phyloP scores from a whole-genome alignment of 2,329 filamentous ascomycete species.

The Neonectria coccinea region DNA sequence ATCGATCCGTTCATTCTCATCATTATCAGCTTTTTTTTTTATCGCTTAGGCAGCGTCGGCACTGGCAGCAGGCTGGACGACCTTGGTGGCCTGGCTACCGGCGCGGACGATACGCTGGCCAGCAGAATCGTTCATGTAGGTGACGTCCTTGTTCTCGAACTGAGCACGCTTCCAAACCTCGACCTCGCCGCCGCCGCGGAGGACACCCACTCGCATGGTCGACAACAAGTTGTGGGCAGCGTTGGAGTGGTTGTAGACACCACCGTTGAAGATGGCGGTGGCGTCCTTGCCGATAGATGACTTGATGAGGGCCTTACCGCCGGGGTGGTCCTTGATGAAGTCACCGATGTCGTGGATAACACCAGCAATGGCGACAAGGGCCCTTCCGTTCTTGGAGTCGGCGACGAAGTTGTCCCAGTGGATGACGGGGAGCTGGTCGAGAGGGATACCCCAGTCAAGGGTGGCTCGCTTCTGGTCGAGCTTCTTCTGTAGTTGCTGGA shows the following conservation, averaged over 20 bases:
- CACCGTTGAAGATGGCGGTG: slow-evolving; percentile 91
- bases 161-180: slow-evolving; percentile 94
- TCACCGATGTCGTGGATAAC: slow-evolving; percentile 87
- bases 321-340: slow-evolving; percentile 92
- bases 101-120: slow-evolving; percentile 88
- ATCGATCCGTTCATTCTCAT: slow-evolving; percentile 35
- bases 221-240: slow-evolving; percentile 89
- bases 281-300: slow-evolving; percentile 88
- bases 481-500: slow-evolving; percentile 93
- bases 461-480: slow-evolving; percentile 85
- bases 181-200: slow-evolving; percentile 87
- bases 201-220: slow-evolving; percentile 88
- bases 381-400: slow-evolving; percentile 80
- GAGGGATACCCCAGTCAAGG: slow-evolving; percentile 87
- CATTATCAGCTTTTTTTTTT: slow-evolving; percentile 23
- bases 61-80: slow-evolving; percentile 81
- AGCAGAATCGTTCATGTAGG: slow-evolving; percentile 81
- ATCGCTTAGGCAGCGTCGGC: slow-evolving; percentile 80
- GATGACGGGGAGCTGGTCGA: slow-evolving; percentile 87
- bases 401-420: slow-evolving; percentile 88
- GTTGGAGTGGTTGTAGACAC: slow-evolving; percentile 91
- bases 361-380: slow-evolving; percentile 81
- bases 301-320: slow-evolving; percentile 87
- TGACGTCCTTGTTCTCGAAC: slow-evolving; percentile 84
- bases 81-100: slow-evolving; percentile 86